Base-by-base conservation (phyloP, 495 filamentous ascomycete species). In the Hypoxylon lienhwacheense region DNA sequence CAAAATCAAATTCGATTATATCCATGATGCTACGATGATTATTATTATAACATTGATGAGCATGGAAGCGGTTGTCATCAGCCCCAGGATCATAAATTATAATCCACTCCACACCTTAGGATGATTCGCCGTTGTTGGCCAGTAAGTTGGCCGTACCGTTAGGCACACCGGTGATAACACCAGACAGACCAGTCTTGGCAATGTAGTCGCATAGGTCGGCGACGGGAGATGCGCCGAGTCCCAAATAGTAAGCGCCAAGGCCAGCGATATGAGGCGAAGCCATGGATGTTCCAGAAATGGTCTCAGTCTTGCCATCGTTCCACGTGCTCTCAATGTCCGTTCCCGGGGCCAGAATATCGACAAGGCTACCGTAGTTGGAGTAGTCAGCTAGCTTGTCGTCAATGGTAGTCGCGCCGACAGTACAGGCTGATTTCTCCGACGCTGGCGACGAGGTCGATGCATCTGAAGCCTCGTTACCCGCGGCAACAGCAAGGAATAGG, bases 321-420 rank as follows among this genome's bases (percentile, higher is more conserved):
- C 70, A 81, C 35, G 77, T 70, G n/a, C 74, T 76, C 28, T 73
- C 67, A 53, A 85, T 79, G 45, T 64, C 53, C 11, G 69, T 51
- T 16, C 80, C 81, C 4, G 81, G 80, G 28, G 79, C 81, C 47
- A 81, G 79, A 55, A 84, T 49, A 58, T 86, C 80, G 12, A 86
- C 71, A 15, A 75, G 56, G 24, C 65, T 46, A 17, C 83, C 81
- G 55, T 70, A 84, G 73, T 85, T 84, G 53, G 76, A 79, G 73
- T 77, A 84, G 2, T 56, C 69, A 12, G 80, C 74, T 25, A 74
- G 70, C 39, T 61, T 59, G 37, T 81, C 77, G 29, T 53, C 57
- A 28, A 43, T 64, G 49, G 70, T 73, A 8, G 70, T 70, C 16
- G 80, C 80, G 20, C 79, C 82, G 39, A 84, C 76, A n/a, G 81